Percentiles rank a stretch among this genome's conserved stretches.
Evolutionary conservation across 345 rosid genomes (phyloP).

Genomic region (Raphanus raphanistrum): DNA sequence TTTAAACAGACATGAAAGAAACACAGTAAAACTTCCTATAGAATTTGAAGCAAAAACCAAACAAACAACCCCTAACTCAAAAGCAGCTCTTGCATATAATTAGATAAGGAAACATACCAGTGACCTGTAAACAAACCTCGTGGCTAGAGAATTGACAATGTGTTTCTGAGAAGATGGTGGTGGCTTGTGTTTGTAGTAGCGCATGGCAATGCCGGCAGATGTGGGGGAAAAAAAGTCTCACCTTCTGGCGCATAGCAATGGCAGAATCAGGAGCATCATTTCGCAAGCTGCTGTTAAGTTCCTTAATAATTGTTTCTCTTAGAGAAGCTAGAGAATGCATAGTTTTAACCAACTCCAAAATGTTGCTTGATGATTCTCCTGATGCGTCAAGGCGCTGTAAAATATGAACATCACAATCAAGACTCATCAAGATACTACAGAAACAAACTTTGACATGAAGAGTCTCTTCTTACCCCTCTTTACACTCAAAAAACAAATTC

Average conservation of each 20-base stretch:
- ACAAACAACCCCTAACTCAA: too few species aligned
- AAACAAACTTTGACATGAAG: background rate
- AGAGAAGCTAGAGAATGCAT: conserved; percentile 40
- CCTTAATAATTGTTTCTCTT: conserved; percentile 67
- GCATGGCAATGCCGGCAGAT: too few species aligned
- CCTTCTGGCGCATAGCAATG: conserved; percentile 97
- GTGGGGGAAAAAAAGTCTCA: conserved; percentile 19
- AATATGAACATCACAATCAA: conserved; percentile 19
- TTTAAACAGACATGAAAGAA: too few species aligned
- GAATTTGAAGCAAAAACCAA: too few species aligned
- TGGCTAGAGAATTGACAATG: too few species aligned
- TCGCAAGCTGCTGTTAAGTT: conserved; percentile 88
- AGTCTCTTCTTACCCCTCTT: too few species aligned
- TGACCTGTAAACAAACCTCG: too few species aligned
- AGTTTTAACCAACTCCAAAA: conserved; percentile 47
- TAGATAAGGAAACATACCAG: too few species aligned
- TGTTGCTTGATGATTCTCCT: conserved; percentile 45
- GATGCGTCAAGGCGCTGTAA: conserved; percentile 64
- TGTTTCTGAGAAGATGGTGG: too few species aligned
- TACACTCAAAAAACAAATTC: conserved; percentile 56
- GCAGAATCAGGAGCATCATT: conserved; percentile 97
- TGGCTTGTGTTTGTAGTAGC: too few species aligned
- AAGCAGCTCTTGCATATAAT: too few species aligned
- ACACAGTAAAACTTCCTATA: too few species aligned
- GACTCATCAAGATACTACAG: conserved; percentile 12